Evolutionary conservation across 2,329 filamentous ascomycete genomes (phyloP).

Genomic region (Neoascochyta sp.): DNA sequence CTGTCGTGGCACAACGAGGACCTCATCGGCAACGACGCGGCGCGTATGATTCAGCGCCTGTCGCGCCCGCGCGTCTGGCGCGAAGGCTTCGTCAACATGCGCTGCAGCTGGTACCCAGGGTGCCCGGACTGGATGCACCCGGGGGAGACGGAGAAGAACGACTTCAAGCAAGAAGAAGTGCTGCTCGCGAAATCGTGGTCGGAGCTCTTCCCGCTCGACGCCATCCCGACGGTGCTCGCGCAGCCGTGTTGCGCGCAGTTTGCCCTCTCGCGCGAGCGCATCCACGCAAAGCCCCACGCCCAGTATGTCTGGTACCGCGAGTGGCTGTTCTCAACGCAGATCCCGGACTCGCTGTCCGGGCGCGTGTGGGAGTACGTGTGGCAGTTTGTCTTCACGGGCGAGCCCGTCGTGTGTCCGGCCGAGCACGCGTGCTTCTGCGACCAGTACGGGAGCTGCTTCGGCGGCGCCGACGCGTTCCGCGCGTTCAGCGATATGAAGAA

Average conservation of each 20-base stretch:
- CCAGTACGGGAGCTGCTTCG: slow-evolving; percentile 61
- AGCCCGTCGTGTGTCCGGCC: slow-evolving; percentile 47
- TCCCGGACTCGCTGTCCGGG: slow-evolving; percentile 55
- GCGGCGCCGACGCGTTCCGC: slow-evolving; percentile 47
- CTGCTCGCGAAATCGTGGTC: slow-evolving; percentile 46
- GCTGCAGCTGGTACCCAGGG: slow-evolving; percentile 53
- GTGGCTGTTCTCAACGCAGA: slow-evolving; percentile 57
- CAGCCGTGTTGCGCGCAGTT: slow-evolving; percentile 65
- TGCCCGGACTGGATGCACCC: slow-evolving; percentile 55
- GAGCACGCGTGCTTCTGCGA: slow-evolving; percentile 62
- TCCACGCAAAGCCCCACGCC: slow-evolving; percentile 51
- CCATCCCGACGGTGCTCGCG: slow-evolving; percentile 50
- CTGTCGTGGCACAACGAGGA: slow-evolving; percentile 58
- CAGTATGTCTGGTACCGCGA: slow-evolving; percentile 57
- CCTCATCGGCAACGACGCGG: slow-evolving; percentile 43
- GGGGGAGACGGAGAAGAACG: slow-evolving; percentile 37
- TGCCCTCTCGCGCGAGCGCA: slow-evolving; percentile 56
- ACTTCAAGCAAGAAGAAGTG: slow-evolving; percentile 44
- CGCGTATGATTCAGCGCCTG: slow-evolving; percentile 45
- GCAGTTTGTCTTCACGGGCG: slow-evolving; percentile 59
- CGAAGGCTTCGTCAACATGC: slow-evolving; percentile 54
- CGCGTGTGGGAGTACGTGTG: slow-evolving; percentile 63
- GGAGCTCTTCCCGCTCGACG: slow-evolving; percentile 48
- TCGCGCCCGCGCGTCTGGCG: slow-evolving; percentile 46
- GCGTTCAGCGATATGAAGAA: slow-evolving; percentile 48